These are phyloP conservation scores for Skeletonema tropicum DNA, from an alignment of 108 stramenopile species.

Conservation along the genomic window DNA sequence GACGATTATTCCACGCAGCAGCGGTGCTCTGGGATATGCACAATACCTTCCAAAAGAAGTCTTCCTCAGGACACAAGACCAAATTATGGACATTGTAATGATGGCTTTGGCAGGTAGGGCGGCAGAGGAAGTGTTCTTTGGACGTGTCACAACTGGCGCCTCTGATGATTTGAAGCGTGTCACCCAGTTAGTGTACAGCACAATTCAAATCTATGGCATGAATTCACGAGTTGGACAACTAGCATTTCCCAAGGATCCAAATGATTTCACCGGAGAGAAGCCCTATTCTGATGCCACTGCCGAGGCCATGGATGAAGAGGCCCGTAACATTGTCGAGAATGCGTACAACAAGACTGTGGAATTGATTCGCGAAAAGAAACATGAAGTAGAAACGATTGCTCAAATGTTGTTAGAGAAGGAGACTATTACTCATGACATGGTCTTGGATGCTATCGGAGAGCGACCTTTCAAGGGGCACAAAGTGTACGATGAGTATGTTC, in stretches of 20 bases:
- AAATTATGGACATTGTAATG: constrained; percentile 96
- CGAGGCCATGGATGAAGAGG: constrained; percentile 96
- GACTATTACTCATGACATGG: constrained; percentile 96
- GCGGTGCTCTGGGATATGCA: constrained; percentile 94
- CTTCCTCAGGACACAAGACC: constrained; percentile 76
- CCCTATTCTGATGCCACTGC: constrained; percentile 96
- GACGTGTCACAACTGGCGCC: constrained; percentile 94
- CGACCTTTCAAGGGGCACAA: constrained; percentile 87
- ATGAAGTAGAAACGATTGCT: constrained; percentile 83
- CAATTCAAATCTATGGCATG: constrained; percentile 96
- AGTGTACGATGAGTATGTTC: constrained; percentile 90
- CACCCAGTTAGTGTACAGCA: constrained; percentile 93
- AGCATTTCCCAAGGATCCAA: constrained; percentile 86
- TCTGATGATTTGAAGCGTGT: constrained; percentile 93
- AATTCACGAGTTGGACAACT: constrained; percentile 92
- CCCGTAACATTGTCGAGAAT: constrained; percentile 86
- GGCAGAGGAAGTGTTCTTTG: constrained; percentile 94
- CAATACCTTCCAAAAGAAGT: constrained; percentile 98
- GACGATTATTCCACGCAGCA: constrained; percentile 92
- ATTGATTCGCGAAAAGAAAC: constrained; percentile 80
- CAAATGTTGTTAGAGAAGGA: constrained; percentile 93
- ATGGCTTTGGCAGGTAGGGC: constrained; percentile 97
- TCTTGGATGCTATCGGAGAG: constrained; percentile 88
- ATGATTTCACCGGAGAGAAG: constrained; percentile 75
- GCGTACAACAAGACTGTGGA: constrained; percentile 86